Evolutionary conservation across 2,329 filamentous ascomycete genomes (phyloP), one percentile per base, ranked within the genome.

Genomic region (Curvularia spicifera): DNA sequence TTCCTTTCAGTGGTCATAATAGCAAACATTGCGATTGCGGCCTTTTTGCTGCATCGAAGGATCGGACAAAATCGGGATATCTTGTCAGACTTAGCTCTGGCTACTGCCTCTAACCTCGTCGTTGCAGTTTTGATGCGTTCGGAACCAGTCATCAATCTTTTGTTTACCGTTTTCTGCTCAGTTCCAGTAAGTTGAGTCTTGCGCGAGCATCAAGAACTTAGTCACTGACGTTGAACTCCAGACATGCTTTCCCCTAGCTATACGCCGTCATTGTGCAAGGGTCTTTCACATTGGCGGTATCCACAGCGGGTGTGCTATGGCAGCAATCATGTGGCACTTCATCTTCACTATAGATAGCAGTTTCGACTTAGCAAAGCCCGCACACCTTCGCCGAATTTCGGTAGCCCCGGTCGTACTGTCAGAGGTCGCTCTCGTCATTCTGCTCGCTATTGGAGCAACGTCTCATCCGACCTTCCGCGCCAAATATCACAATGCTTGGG

Each of bases 321-420:
- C 72, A 18, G 70, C 73, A 4, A 70, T 67, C 2, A 55, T 67
- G 18, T 83, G 81, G 80, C 82, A 81, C 64, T 70, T 78, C 18
- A 70, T 79, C 44, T 79, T 82, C 57, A 74, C 76, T 4, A 63
- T 76, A 7, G 67, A 78, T n/a, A 64, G 77, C 13, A 71, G 69
- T 18, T 51, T 70, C 2, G 71, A 78, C 26, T 71, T 76, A 53
- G 53, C 58, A 5, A 72, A 74, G 46, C 56, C 65, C 3, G 37
- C 60, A 12, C 46, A 53, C 1, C 26, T 64, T 6, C 61, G 71
- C 6, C 64, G 65, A 33, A 56, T 70, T 26, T 59, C 53, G 8
- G 47, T 67, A 5, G 65, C 69, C 7, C 64, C 69, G 1, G 57
- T 71, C 7, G 56, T 73, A 0, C 37, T 77, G 4, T 73, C 72